phyloP scores from a whole-genome alignment of 169 alveolate species.

The Eimeria brunetti region DNA sequence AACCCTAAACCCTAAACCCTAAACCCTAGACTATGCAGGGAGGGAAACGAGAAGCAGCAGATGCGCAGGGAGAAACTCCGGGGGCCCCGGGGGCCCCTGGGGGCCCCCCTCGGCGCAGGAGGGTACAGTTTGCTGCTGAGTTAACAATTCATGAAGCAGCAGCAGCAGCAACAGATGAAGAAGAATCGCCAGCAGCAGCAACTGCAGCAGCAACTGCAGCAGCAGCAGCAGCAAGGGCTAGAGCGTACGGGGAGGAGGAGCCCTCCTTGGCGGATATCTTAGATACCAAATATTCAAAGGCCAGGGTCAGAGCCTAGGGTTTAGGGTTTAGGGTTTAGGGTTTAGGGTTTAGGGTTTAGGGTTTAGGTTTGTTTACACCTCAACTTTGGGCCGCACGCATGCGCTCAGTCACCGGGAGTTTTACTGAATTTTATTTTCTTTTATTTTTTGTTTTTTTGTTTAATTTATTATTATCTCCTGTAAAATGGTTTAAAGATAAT shows the following conservation, averaged over 20 bases:
- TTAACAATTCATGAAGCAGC: too few relatives aligned
- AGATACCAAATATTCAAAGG: not conserved
- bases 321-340: not conserved
- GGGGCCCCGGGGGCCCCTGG: too few relatives aligned
- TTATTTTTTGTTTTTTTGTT: too few relatives aligned
- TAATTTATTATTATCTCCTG: not conserved
- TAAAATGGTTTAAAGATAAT: not conserved
- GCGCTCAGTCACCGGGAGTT: not conserved
- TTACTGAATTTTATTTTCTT: not conserved
- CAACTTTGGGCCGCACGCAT: not conserved
- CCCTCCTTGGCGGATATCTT: not conserved
- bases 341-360: not conserved
- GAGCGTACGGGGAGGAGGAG: too few relatives aligned
- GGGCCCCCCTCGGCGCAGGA: too few relatives aligned
- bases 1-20: too few relatives aligned
- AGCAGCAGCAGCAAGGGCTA: not conserved
- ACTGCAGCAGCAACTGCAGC: not conserved
- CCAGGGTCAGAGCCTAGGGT: not conserved
- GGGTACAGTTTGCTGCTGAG: too few relatives aligned
- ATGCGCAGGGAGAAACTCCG: too few relatives aligned
- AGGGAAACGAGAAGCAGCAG: too few relatives aligned
- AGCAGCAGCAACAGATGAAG: too few relatives aligned
- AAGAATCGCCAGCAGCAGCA: constrained; percentile 1
- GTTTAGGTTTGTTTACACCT: not conserved
- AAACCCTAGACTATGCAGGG: too few relatives aligned